These are phyloP conservation scores for Fraxinus anomala DNA, from an alignment of 257 asterid species.

Conservation along the genomic window DNA sequence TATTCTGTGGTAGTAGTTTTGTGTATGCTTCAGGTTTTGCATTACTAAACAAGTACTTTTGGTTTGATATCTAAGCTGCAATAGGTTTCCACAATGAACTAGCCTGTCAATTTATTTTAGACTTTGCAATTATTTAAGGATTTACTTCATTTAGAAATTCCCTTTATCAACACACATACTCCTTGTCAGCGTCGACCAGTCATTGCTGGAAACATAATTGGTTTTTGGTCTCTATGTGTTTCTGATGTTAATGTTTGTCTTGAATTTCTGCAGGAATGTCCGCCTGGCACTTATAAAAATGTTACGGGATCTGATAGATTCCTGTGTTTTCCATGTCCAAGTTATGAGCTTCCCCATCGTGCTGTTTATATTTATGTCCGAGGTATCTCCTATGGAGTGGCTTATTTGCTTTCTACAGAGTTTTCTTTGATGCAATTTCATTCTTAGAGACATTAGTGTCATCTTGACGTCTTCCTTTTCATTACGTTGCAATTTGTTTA, in stretches of 20 bases:
- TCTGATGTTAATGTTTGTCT: slow-evolving; percentile 15
- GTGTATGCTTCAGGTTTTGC: neutral
- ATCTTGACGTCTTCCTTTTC: neutral
- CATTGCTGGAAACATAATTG: slow-evolving; percentile 16
- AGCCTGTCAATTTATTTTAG: neutral
- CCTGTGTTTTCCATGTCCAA: slow-evolving; percentile 84
- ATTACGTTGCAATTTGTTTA: neutral
- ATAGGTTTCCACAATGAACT: neutral
- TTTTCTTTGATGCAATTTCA: neutral
- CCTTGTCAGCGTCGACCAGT: neutral
- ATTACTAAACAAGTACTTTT: neutral
- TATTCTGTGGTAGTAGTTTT: slow-evolving; percentile 15
- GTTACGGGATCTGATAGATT: slow-evolving; percentile 80
- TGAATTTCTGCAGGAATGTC: slow-evolving; percentile 75
- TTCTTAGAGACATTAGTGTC: slow-evolving; percentile 13
- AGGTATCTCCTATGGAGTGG: slow-evolving; percentile 53
- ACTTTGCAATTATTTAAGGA: neutral
- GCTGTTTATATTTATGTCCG: slow-evolving; percentile 73
- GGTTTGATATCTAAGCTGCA: neutral
- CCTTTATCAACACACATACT: neutral
- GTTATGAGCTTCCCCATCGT: slow-evolving; percentile 78
- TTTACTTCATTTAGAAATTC: neutral
- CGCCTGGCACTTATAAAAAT: slow-evolving; percentile 88
- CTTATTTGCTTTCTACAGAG: slow-evolving; percentile 15
- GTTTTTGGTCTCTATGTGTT: slow-evolving; percentile 14